Evolutionary conservation across 352 stramenopile species (phyloP).

Genomic region (Sclerospora graminicola): DNA sequence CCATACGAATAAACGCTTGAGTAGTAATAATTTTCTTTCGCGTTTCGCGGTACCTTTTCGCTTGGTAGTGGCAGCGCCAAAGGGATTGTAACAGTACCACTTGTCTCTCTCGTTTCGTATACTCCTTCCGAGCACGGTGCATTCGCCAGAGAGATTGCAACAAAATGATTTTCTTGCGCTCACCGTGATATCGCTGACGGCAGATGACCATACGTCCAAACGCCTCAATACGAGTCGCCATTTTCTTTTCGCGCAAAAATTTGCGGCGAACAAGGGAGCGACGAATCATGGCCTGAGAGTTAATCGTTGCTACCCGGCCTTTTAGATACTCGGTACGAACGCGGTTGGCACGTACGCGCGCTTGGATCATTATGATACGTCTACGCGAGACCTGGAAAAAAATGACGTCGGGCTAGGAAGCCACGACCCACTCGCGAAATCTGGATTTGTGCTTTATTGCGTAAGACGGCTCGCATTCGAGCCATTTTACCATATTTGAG

Average conservation of each 20-base stretch:
- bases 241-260: constrained; percentile 78
- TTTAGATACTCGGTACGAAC: constrained; percentile 83
- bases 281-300: constrained; percentile 84
- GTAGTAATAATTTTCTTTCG: constrained; percentile 52
- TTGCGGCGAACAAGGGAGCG: constrained; percentile 64
- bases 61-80: constrained; percentile 60
- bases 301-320: constrained; percentile 77
- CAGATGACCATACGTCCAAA: constrained; percentile 79
- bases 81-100: constrained; percentile 71
- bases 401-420: constrained; percentile 49
- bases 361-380: constrained; percentile 83
- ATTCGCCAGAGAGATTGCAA: constrained; percentile 77
- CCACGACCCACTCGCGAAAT: constrained; percentile 69
- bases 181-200: constrained; percentile 46
- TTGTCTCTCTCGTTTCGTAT: constrained; percentile 32
- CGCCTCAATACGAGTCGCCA: constrained; percentile 76
- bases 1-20: constrained; percentile 60
- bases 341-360: constrained; percentile 73
- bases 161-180: constrained; percentile 59
- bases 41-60: constrained; percentile 41
- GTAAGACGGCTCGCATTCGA: constrained; percentile 50
- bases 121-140: constrained; percentile 48
- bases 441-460: constrained; percentile 70
- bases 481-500: constrained; percentile 85
- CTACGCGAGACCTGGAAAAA: constrained; percentile 35